Percentiles rank a stretch among this genome's conserved stretches.
These are phyloP conservation scores for Sergeia podlipaevii DNA, from an alignment of 208 protist species.

Conservation along the genomic window DNA sequence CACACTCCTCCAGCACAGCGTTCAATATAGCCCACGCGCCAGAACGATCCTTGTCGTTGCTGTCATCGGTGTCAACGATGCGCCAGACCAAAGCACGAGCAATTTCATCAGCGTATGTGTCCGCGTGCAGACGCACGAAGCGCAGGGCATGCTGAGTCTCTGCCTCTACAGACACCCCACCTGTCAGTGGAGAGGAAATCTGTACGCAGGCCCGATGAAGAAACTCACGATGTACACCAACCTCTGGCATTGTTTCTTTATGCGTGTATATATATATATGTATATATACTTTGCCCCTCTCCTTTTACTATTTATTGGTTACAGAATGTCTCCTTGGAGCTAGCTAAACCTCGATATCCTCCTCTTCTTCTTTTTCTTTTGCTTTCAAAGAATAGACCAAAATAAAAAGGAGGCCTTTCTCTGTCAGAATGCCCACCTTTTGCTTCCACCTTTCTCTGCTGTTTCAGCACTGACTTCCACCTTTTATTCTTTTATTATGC, in stretches of 20 bases:
- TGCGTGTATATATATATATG: not conserved
- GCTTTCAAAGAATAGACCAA: too few species aligned
- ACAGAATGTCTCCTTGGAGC: too few species aligned
- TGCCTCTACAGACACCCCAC: slow-evolving; percentile 33
- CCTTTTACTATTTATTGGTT: too few species aligned
- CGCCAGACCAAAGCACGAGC: slow-evolving; percentile 78
- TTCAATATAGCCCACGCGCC: slow-evolving; percentile 77
- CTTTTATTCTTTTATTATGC: too few species aligned
- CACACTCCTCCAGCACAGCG: slow-evolving; percentile 58
- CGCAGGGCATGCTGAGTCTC: slow-evolving; percentile 56
- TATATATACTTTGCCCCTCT: too few species aligned
- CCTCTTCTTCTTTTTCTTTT: slow-evolving; percentile 1
- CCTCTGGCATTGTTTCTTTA: slow-evolving; percentile 25
- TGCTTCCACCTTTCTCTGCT: too few species aligned
- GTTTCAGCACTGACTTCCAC: too few species aligned
- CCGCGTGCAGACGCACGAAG: slow-evolving; percentile 70
- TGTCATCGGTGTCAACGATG: slow-evolving; percentile 72
- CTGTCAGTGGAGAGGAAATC: slow-evolving; percentile 55
- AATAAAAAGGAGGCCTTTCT: too few species aligned
- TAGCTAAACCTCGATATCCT: too few species aligned
- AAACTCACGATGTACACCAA: slow-evolving; percentile 43
- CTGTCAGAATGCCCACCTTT: too few species aligned
- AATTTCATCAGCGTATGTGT: slow-evolving; percentile 46
- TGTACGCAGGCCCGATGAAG: slow-evolving; percentile 84
- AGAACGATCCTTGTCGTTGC: slow-evolving; percentile 43